phyloP scores from a whole-genome alignment of 2,329 filamentous ascomycete genomes.

The Boeremia exigua region DNA sequence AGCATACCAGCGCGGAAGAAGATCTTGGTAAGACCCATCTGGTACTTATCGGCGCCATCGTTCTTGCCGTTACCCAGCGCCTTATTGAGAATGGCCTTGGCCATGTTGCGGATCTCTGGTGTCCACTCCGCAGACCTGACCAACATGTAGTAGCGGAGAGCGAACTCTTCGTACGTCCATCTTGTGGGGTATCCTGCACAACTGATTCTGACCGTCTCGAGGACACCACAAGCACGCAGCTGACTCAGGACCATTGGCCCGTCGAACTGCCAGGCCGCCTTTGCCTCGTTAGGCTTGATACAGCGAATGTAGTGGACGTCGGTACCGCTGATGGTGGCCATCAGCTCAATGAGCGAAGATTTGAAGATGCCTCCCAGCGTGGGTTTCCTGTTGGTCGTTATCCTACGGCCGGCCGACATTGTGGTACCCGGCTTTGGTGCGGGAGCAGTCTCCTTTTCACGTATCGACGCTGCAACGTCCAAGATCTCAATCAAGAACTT shows the following conservation, averaged over 20 bases:
- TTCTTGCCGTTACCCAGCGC: constrained; percentile 73
- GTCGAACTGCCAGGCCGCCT: constrained; percentile 97
- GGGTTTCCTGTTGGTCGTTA: constrained; percentile 93
- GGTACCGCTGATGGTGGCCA: constrained; percentile 96
- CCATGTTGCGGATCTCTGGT: constrained; percentile 91
- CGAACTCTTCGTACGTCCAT: constrained; percentile 99
- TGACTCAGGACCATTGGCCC: constrained; percentile 98
- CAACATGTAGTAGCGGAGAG: constrained; percentile 96
- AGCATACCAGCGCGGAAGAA: constrained; percentile 99
- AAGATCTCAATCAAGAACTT: constrained; percentile 83
- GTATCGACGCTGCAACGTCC: constrained; percentile 81
- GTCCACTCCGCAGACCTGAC: constrained; percentile 91
- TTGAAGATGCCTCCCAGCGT: constrained; percentile 99
- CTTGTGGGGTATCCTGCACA: constrained; percentile 95
- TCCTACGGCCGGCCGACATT: constrained; percentile 75
- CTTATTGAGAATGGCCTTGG: constrained; percentile 86
- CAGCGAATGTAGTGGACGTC: constrained; percentile 99
- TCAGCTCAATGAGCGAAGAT: constrained; percentile 95
- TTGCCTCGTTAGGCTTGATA: constrained; percentile 98
- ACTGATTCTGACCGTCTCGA: constrained; percentile 97
- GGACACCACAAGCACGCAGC: constrained; percentile 95
- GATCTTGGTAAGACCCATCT: constrained; percentile 96
- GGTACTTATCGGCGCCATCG: constrained; percentile 86
- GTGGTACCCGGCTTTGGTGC: constrained; percentile 74
- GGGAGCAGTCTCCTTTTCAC: constrained; percentile 79